Evolutionary conservation across 2,329 filamentous ascomycete species (phyloP).

Genomic region (Cytospora chrysosperma): DNA sequence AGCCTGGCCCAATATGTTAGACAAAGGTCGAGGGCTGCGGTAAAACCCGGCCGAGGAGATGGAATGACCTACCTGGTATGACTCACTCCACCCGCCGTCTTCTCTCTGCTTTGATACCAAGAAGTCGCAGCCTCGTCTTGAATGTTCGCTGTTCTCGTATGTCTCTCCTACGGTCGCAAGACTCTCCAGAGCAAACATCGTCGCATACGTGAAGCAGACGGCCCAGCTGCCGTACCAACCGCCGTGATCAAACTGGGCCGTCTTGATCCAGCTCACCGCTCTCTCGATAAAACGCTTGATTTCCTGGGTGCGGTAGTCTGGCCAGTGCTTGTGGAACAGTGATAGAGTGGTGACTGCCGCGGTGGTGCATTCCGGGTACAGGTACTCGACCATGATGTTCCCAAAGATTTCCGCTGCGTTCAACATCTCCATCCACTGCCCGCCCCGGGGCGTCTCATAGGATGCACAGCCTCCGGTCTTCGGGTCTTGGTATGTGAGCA

Average conservation of each 20-base stretch:
- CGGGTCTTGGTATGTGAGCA: slow-evolving; percentile 86
- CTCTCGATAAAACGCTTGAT: slow-evolving; percentile 70
- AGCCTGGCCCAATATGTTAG: slow-evolving; percentile 45
- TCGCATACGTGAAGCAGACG: slow-evolving; percentile 96
- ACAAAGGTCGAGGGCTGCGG: not conserved
- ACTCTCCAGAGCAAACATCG: slow-evolving; percentile 93
- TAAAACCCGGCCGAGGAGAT: rapidly evolving
- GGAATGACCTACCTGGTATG: slow-evolving; percentile 62
- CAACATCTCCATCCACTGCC: slow-evolving; percentile 75
- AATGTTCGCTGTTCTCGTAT: slow-evolving; percentile 69
- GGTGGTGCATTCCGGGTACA: slow-evolving; percentile 97
- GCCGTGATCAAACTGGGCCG: slow-evolving; percentile 75
- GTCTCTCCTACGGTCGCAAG: slow-evolving; percentile 79
- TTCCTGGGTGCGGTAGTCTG: slow-evolving; percentile 73
- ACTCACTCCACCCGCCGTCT: slow-evolving; percentile 97
- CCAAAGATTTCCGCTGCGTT: slow-evolving; percentile 98
- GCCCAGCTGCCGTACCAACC: slow-evolving; percentile 98
- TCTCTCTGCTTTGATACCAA: slow-evolving; percentile 78
- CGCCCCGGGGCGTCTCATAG: slow-evolving; percentile 82
- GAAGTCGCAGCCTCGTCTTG: slow-evolving; percentile 79
- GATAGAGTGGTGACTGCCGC: slow-evolving; percentile 86
- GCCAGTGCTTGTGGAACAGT: slow-evolving; percentile 78
- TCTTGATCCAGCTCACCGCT: slow-evolving; percentile 81
- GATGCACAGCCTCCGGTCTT: slow-evolving; percentile 80
- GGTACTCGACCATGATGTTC: slow-evolving; percentile 97